Evolutionary conservation across 2,329 filamentous ascomycete genomes (phyloP), one percentile per base, ranked within the genome.

Genomic region (Penicillium palitans): DNA sequence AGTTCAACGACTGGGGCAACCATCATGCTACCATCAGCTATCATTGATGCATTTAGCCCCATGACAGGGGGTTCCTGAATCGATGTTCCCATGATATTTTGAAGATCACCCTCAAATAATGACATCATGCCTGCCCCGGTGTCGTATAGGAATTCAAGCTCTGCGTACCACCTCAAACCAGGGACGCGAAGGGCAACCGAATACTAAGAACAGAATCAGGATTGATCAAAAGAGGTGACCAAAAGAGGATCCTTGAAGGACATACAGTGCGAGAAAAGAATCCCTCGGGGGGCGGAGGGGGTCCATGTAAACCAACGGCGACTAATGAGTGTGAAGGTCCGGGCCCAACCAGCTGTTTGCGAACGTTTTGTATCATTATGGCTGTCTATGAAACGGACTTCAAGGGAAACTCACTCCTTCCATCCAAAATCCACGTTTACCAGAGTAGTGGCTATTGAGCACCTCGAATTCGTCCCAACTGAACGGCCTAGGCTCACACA

Each of bases 391-490:
- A 6, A 39, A 19, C 7, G 12, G 10, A 10, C 6, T 19, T 51
- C 12, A 29, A 19, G 10, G 35, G 21, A 4, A 29, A 40, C 35
- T 51, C 21, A 51, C 21, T 19, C 42, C 58, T 49, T 55, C 50
- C 24, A 58, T 51, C 58, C 55, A 60, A 12, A 58, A 60, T 6
- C 44, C 25, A 5, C n/a, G 27, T 21, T n/a, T 21, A 15, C 49
- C 49, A 15, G 35, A 27, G 46, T 40, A 27, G 5, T 46, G 27
- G 6, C 37, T 19, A 24, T 54, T 47, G 8, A 58, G n/a, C 7
- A 46, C 39, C 19, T 59, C 52, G 6, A 50, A 55, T 35, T 60
- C 54, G 39, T 61, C 44, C 48, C 41, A 52, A 41, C 29, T 40
- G 33, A 59, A 53, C 6, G 52, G 48, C 21, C 42, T 35, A 27